Percentiles rank a stretch among this genome's conserved stretches.
Evolutionary conservation across 2,329 filamentous ascomycete species (phyloP).

Genomic region (Neurospora sp.): DNA sequence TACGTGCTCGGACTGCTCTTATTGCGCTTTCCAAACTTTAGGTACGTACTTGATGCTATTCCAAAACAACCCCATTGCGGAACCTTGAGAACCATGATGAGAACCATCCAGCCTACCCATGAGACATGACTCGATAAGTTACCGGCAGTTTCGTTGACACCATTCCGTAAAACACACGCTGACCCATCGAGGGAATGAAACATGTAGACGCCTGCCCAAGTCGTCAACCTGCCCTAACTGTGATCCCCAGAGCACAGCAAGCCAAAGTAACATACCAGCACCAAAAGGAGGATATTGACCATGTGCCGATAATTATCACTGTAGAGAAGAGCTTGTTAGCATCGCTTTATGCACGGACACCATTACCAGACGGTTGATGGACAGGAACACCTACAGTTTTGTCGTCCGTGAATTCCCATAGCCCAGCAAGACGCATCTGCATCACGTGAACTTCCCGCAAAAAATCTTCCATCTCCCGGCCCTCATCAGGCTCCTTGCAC

Average conservation of each 20-base stretch:
- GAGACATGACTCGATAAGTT: neutral
- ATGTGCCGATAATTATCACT: neutral
- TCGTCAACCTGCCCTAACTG: neutral
- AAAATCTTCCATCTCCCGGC: neutral
- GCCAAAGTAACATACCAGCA: neutral
- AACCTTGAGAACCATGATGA: neutral
- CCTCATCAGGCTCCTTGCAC: neutral
- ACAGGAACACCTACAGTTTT: neutral
- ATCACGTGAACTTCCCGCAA: neutral
- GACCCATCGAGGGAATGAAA: neutral
- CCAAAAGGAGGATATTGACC: neutral
- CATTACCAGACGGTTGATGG: too few species aligned
- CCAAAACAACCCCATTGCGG: neutral
- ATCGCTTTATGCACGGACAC: too few species aligned
- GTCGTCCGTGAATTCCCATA: neutral
- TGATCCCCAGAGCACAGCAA: neutral
- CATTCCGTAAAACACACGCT: neutral
- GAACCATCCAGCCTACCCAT: neutral
- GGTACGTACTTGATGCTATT: neutral
- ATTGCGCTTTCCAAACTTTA: neutral
- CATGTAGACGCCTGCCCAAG: neutral
- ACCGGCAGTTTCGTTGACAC: neutral
- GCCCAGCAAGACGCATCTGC: neutral
- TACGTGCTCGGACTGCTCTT: neutral
- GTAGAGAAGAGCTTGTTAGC: neutral